phyloP scores from a whole-genome alignment of 2,329 filamentous ascomycete species.

The Pleoardoris graminearum region DNA sequence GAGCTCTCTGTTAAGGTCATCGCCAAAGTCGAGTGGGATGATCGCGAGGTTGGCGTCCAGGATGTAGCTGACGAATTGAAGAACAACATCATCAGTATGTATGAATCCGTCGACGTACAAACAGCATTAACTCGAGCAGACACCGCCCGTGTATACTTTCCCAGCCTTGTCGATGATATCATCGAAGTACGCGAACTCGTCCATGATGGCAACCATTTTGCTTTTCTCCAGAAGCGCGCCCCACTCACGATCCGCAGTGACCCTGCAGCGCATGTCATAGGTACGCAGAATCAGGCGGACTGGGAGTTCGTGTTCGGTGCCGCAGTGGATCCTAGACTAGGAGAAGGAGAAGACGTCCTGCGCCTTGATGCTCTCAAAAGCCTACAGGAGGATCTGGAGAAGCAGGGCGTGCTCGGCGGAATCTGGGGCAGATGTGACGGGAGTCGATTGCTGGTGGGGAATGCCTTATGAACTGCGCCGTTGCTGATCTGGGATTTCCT shows the following conservation, averaged over 20 bases:
- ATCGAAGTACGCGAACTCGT: slow-evolving; percentile 16
- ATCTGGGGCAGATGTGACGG: slow-evolving; percentile 11
- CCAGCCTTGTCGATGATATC: slow-evolving; percentile 6
- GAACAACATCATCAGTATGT: slow-evolving; percentile 17
- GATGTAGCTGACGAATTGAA: slow-evolving; percentile 21
- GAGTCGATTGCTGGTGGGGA: neutral
- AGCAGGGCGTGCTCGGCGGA: slow-evolving; percentile 10
- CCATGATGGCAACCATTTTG: slow-evolving; percentile 5
- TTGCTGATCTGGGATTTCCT: no score
- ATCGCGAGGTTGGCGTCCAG: slow-evolving; percentile 6
- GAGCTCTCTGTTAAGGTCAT: slow-evolving; percentile 8
- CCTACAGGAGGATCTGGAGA: slow-evolving; percentile 12
- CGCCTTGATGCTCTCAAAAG: slow-evolving; percentile 16
- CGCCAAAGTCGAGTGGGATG: slow-evolving; percentile 2
- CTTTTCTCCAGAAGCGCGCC: slow-evolving; percentile 17
- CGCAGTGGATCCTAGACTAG: slow-evolving; percentile 1
- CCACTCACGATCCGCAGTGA: slow-evolving; percentile 4
- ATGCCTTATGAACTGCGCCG: neutral
- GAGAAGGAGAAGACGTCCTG: slow-evolving; percentile 1
- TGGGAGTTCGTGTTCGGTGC: slow-evolving; percentile 16
- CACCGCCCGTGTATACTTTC: slow-evolving; percentile 12
- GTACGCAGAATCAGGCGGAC: slow-evolving; percentile 6
- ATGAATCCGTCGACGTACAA: neutral
- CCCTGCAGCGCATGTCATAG: slow-evolving; percentile 1
- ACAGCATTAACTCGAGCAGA: neutral